phyloP scores from a whole-genome alignment of 371 early-diverging fungal species.

The Lichtheimia ornata region DNA sequence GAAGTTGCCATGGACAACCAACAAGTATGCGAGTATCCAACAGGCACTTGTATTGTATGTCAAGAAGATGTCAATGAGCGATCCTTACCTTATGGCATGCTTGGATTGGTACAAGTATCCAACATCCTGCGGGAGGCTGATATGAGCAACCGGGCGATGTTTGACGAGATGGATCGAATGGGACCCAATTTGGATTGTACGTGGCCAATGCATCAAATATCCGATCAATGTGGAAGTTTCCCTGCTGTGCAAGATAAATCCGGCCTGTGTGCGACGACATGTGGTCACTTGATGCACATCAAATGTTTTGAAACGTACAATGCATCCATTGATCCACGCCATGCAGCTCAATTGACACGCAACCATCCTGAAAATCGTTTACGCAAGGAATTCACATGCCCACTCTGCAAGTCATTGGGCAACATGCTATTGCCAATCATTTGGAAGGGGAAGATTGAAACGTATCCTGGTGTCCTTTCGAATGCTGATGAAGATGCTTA shows the following conservation, averaged over 20 bases:
- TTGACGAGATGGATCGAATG: conserved; percentile 47
- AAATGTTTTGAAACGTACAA: conserved; percentile 88
- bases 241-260: conserved; percentile 53
- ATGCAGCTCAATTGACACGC: conserved; percentile 75
- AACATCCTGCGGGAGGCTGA: conserved; percentile 70
- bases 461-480: conserved; percentile 48
- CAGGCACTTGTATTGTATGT: conserved; percentile 93
- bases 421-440: conserved; percentile 77
- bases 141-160: conserved; percentile 52
- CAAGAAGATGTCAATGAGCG: conserved; percentile 83
- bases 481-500: conserved; percentile 36
- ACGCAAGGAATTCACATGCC: conserved; percentile 88
- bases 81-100: conserved; percentile 77
- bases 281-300: conserved; percentile 95
- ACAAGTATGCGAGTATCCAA: conserved; percentile 64
- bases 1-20: conserved; percentile 17
- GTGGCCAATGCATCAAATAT: conserved; percentile 33
- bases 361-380: conserved; percentile 86
- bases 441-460: conserved; percentile 62
- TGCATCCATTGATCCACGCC: conserved; percentile 75
- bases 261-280: conserved; percentile 78
- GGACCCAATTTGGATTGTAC: conserved; percentile 50
- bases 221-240: conserved; percentile 39
- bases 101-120: conserved; percentile 81
- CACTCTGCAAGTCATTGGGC: conserved; percentile 93